A percentile compares a stretch with the other conserved stretches of the same genome.
phyloP scores from a whole-genome alignment of 1,139 yeast species.

The Geotrichum macrosporum region DNA sequence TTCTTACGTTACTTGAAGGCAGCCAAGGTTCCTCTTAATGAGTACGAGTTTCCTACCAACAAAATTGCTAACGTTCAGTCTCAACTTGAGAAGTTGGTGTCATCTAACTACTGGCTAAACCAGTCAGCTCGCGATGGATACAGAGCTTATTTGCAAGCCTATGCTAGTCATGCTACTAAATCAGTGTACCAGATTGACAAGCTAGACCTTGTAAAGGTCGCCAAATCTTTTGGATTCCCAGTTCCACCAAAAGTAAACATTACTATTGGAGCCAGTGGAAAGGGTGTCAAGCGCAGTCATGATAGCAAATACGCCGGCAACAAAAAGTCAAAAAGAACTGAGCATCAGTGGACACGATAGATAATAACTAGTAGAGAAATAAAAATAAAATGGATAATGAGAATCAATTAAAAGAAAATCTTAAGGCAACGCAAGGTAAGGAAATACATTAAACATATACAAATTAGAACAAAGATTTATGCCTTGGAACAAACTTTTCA shows the following conservation, averaged over 20 bases:
- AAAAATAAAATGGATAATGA: not conserved
- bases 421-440: no score
- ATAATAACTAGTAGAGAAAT: not conserved
- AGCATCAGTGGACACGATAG: slow-evolving; percentile 17
- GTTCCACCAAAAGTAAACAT: slow-evolving; percentile 97
- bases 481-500: no score
- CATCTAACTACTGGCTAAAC: slow-evolving; percentile 88
- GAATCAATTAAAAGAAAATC: no score
- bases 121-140: slow-evolving; percentile 97
- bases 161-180: slow-evolving; percentile 92
- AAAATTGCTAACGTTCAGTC: slow-evolving; percentile 95
- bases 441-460: no score
- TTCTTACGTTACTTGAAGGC: slow-evolving; percentile 91
- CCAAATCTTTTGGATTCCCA: slow-evolving; percentile 89
- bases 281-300: slow-evolving; percentile 18
- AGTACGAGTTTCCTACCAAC: slow-evolving; percentile 88
- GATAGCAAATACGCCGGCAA: slow-evolving; percentile 13
- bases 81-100: slow-evolving; percentile 84
- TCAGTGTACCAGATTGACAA: slow-evolving; percentile 95
- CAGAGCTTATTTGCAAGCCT: slow-evolving; percentile 92
- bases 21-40: slow-evolving; percentile 95
- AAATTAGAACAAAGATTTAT: no score
- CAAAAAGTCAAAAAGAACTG: slow-evolving; percentile 17
- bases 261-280: slow-evolving; percentile 89
- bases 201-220: slow-evolving; percentile 89